Evolutionary conservation across 768 basidiomycete species (phyloP), one percentile per base, ranked within the genome.

Genomic region (Gloeostereum incarnatum): DNA sequence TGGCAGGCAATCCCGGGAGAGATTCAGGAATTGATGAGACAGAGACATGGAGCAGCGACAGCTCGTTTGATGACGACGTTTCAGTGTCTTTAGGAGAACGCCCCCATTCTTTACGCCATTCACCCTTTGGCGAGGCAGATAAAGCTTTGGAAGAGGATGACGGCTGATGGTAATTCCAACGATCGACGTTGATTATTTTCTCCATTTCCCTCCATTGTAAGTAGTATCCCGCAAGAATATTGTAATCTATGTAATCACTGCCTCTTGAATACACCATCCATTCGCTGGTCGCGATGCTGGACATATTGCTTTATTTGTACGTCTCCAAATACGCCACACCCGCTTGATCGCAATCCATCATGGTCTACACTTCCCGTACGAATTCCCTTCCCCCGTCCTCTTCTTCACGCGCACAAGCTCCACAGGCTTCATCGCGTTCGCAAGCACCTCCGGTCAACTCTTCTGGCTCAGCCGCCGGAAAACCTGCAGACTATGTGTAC

Each of bases 401-500:
- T 23, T 48, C 46, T 31, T 36, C 40, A 31, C 50, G 35, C 19
- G 10, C 39, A n/a, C 31, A 35, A 20, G 25, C 38, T 34, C 31
- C 43, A 24, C 19, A 24, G 21, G 18, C 17, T 27, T 10, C 32
- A 6, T 25, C 34, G 22, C 8, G 10, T 33, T 32, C 11, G 16
- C 27, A 32, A 35, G 19, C 44, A 11, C 37, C 49, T 19, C 29
- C n/a, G 13, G 33, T 11, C 33, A n/a, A 3, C n/a, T n/a, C n/a
- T n/a, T n/a, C n/a, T n/a, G 33, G 32, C 9, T 47, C 54, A 9
- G 40, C 53, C 11, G 32, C 32, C 18, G 32, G 51, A 21, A 56
- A 71, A 49, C 62, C 63, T 9, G 52, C 62, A 59, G 91, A 93
- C 56, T 88, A 87, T 65, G 90, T 96, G 35, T 89, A 87, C 62